These are phyloP conservation scores for Phycomyces nitens DNA, from an alignment of 192 early-diverging fungal species.

Conservation along the genomic window DNA sequence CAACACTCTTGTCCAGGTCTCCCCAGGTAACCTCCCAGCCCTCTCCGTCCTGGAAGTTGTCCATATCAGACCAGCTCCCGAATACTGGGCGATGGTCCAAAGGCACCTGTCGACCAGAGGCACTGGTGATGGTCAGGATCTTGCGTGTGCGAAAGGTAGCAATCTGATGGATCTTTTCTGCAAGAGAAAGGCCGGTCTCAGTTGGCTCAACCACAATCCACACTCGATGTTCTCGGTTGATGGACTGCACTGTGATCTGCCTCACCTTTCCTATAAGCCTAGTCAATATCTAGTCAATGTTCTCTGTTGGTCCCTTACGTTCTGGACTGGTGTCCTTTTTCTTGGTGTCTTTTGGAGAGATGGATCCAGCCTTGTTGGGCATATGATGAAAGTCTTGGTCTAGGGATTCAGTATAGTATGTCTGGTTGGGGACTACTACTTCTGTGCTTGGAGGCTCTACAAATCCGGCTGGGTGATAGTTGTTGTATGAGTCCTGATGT, in stretches of 20 bases:
- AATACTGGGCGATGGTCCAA: constrained; percentile 31
- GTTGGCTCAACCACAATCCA: constrained; percentile 34
- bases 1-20: constrained; percentile 26
- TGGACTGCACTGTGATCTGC: constrained; percentile 32
- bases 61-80: constrained; percentile 34
- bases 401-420: too few species aligned
- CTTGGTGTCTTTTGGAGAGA: too few species aligned
- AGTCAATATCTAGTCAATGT: background rate
- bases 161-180: constrained; percentile 32
- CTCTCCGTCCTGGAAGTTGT: constrained; percentile 28
- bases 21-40: constrained; percentile 33
- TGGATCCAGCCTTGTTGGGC: too few species aligned
- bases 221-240: constrained; percentile 31
- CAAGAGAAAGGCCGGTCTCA: constrained; percentile 28
- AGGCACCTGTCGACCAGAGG: constrained; percentile 24
- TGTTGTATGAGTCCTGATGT: too few species aligned
- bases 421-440: too few species aligned
- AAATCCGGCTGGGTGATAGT: too few species aligned
- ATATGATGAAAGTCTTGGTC: too few species aligned
- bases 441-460: too few species aligned
- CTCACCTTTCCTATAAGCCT: constrained; percentile 24
- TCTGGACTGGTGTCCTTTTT: too few species aligned
- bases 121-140: constrained; percentile 29
- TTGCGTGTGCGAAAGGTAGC: constrained; percentile 31
- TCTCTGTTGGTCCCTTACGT: background rate